Evolutionary conservation across 164 flowering plant genomes (phyloP).

Genomic region (Magnolia sinica): DNA sequence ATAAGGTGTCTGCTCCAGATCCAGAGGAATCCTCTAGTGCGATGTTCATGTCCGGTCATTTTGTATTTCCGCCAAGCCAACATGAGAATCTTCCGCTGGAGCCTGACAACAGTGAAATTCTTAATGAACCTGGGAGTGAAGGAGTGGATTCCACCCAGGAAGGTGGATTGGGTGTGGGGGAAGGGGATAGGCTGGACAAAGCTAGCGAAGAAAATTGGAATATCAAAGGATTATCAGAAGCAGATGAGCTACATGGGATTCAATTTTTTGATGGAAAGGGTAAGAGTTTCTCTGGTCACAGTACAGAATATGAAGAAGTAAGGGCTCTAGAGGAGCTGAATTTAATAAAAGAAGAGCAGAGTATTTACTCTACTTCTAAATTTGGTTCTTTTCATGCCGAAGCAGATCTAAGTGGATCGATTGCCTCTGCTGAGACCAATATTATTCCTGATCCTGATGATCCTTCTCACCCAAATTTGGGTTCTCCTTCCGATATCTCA

Average conservation of each 20-base stretch:
- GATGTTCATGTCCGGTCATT: constrained; percentile 85
- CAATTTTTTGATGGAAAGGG: constrained; percentile 44
- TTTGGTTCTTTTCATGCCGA: constrained; percentile 22
- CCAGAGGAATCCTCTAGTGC: constrained; percentile 51
- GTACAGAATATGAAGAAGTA: constrained; percentile 37
- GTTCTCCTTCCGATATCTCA: constrained; percentile 14
- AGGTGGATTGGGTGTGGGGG: constrained; percentile 24
- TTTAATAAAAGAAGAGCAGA: constrained; percentile 48
- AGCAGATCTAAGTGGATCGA: constrained; percentile 27
- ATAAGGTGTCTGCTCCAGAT: neutral
- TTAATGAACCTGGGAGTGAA: constrained; percentile 31
- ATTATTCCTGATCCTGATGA: constrained; percentile 4
- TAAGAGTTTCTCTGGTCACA: constrained; percentile 24
- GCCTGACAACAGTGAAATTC: constrained; percentile 33
- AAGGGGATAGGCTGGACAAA: constrained; percentile 32
- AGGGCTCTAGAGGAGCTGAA: constrained; percentile 33
- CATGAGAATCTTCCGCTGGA: constrained; percentile 66
- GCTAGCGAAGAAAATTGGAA: constrained; percentile 40
- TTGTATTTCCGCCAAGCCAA: constrained; percentile 77
- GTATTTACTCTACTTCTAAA: constrained; percentile 32
- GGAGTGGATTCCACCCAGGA: constrained; percentile 11
- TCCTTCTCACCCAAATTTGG: constrained; percentile 12
- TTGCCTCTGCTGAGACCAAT: constrained; percentile 6
- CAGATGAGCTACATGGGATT: constrained; percentile 48
- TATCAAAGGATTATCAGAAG: constrained; percentile 28